phyloP scores from a whole-genome alignment of 2,329 filamentous ascomycete genomes.

The Aspergillus transmontanensis region DNA sequence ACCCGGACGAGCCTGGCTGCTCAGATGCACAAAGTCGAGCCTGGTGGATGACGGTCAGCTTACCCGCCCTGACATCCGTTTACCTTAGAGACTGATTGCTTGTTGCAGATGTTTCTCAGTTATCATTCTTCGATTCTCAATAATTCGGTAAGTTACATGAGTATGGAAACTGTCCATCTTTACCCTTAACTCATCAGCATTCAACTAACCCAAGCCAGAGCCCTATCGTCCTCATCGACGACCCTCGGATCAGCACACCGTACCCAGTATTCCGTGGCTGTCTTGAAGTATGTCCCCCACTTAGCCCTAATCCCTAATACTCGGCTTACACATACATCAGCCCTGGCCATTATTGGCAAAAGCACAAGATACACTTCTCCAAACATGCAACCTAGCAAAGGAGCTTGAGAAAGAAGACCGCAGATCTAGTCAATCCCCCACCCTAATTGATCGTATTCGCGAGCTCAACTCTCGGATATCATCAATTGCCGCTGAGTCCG shows the following conservation, averaged over 20 bases:
- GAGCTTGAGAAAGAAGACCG: background rate
- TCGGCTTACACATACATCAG: slow-evolving; percentile 9
- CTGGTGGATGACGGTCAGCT: slow-evolving; percentile 32
- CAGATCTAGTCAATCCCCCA: slow-evolving; percentile 1
- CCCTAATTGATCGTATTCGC: slow-evolving; percentile 15
- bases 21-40: slow-evolving; percentile 26
- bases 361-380: slow-evolving; percentile 21
- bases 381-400: slow-evolving; percentile 3
- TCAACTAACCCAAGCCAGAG: slow-evolving; percentile 10
- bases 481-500: slow-evolving; percentile 16
- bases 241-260: slow-evolving; percentile 27
- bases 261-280: slow-evolving; percentile 22
- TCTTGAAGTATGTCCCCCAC: slow-evolving; percentile 19
- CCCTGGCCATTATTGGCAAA: slow-evolving; percentile 26
- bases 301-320: background rate
- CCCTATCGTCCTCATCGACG: slow-evolving; percentile 22
- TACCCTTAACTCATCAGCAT: too few species aligned
- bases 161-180: too few species aligned
- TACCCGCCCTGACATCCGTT: background rate
- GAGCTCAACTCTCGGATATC: slow-evolving; percentile 11
- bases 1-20: slow-evolving; percentile 6
- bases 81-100: background rate
- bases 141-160: slow-evolving; percentile 14
- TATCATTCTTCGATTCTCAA: slow-evolving; percentile 24
- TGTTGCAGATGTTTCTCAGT: slow-evolving; percentile 20